phyloP scores from a whole-genome alignment of 495 filamentous ascomycete species.

The Penicillium lividum region DNA sequence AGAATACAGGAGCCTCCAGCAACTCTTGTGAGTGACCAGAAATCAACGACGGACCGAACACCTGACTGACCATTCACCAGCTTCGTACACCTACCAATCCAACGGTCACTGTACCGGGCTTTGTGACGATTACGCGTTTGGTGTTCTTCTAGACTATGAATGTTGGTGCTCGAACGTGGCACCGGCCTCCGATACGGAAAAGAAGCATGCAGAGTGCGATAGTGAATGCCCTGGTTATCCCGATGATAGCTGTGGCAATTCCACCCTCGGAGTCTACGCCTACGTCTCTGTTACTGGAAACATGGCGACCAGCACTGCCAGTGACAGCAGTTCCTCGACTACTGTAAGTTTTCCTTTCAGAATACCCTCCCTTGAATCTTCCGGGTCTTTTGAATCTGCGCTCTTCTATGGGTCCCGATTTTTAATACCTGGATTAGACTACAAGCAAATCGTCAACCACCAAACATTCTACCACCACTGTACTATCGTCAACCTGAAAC shows the following conservation, averaged over 20 bases:
- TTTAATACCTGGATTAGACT: conserved; percentile 27
- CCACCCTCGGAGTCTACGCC: conserved; percentile 53
- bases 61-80: conserved; percentile 35
- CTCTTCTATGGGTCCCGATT: conserved; percentile 19
- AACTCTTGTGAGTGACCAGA: conserved; percentile 28
- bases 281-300: conserved; percentile 49
- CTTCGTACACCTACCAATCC: conserved; percentile 60
- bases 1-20: conserved; percentile 47
- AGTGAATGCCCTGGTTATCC: conserved; percentile 67
- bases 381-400: conserved; percentile 6
- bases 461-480: conserved; percentile 10
- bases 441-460: conserved; percentile 11
- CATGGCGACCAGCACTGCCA: conserved; percentile 37
- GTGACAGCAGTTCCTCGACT: conserved; percentile 23
- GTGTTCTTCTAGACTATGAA: conserved; percentile 58
- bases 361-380: conserved; percentile 9
- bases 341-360: conserved; percentile 21
- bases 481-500: conserved; percentile 10
- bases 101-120: conserved; percentile 59
- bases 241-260: conserved; percentile 62
- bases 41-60: neutral
- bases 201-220: conserved; percentile 49
- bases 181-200: conserved; percentile 48
- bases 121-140: conserved; percentile 68
- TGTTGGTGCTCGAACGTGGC: conserved; percentile 80